Conservation (phyloP, 352 stramenopile genomes). For the Phytophthora tubulina region DNA sequence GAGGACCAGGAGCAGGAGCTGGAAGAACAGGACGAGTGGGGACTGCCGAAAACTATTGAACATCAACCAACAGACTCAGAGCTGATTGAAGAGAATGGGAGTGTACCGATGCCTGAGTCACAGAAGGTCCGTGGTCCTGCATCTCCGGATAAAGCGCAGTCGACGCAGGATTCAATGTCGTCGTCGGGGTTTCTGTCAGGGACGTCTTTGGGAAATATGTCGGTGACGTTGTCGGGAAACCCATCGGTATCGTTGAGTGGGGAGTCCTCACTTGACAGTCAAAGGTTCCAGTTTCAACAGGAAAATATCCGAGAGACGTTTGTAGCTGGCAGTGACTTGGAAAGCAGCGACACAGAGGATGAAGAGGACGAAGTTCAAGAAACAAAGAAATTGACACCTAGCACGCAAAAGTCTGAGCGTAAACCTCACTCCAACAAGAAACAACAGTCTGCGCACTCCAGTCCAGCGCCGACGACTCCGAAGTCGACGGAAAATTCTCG, state of each 20-base stretch:
- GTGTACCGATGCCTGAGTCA: slow-evolving; percentile 43
- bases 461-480: slow-evolving; percentile 6
- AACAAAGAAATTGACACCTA: slow-evolving; percentile 12
- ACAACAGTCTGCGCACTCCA: background rate
- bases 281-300: slow-evolving; percentile 55
- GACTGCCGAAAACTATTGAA: slow-evolving; percentile 2
- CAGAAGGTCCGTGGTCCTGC: slow-evolving; percentile 17
- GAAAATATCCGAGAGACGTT: slow-evolving; percentile 67
- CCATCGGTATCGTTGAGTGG: slow-evolving; percentile 24
- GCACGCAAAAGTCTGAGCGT: background rate
- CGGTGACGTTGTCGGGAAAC: slow-evolving; percentile 21
- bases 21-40: slow-evolving; percentile 70
- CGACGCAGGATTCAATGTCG: slow-evolving; percentile 12
- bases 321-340: slow-evolving; percentile 54
- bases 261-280: slow-evolving; percentile 37
- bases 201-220: slow-evolving; percentile 9
- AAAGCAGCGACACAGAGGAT: slow-evolving; percentile 53
- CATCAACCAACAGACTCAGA: slow-evolving; percentile 63
- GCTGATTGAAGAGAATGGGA: slow-evolving; percentile 75
- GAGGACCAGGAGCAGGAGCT: slow-evolving; percentile 68
- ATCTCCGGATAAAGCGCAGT: slow-evolving; percentile 14
- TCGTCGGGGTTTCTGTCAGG: slow-evolving; percentile 3
- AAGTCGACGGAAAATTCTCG: slow-evolving; percentile 14
- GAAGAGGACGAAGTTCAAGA: slow-evolving; percentile 17
- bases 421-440: background rate